Percentiles rank a stretch among this genome's conserved stretches.
These are phyloP conservation scores for Backusella parvicylindrica DNA, from an alignment of 192 early-diverging fungal species.

Conservation along the genomic window DNA sequence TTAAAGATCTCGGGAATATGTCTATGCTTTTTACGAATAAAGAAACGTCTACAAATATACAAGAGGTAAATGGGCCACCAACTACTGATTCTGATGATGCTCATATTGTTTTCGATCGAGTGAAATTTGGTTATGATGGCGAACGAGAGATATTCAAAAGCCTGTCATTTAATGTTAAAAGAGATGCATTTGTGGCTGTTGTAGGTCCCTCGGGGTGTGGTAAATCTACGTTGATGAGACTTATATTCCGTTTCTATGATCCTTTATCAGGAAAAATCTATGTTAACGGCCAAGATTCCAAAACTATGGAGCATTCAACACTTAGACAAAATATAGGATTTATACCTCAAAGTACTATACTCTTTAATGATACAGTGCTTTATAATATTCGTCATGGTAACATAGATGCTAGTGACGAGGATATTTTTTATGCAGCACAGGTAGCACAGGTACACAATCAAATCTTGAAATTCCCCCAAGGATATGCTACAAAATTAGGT, in stretches of 20 bases:
- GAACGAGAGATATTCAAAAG: constrained; percentile 63
- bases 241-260: constrained; percentile 93
- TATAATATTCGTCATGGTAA: constrained; percentile 93
- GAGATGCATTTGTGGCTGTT: constrained; percentile 69
- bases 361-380: constrained; percentile 91
- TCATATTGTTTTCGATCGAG: constrained; percentile 65
- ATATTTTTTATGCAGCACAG: constrained; percentile 65
- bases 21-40: constrained; percentile 72
- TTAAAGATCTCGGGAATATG: constrained; percentile 96
- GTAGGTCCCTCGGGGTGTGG: constrained; percentile 76
- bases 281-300: constrained; percentile 82
- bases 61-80: constrained; percentile 50
- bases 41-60: constrained; percentile 54
- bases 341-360: constrained; percentile 90
- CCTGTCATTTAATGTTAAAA: constrained; percentile 62
- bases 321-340: constrained; percentile 83
- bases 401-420: constrained; percentile 59
- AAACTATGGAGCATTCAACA: constrained; percentile 59
- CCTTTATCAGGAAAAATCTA: constrained; percentile 68
- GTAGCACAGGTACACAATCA: constrained; percentile 78
- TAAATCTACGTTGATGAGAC: constrained; percentile 70
- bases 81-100: constrained; percentile 40
- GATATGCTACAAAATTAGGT: constrained; percentile 55
- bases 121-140: constrained; percentile 66
- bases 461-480: constrained; percentile 68